A percentile compares a stretch with the other conserved stretches of the same genome.
phyloP scores from a whole-genome alignment of 2,329 filamentous ascomycete genomes.

The Paraconiothyrium sp. region DNA sequence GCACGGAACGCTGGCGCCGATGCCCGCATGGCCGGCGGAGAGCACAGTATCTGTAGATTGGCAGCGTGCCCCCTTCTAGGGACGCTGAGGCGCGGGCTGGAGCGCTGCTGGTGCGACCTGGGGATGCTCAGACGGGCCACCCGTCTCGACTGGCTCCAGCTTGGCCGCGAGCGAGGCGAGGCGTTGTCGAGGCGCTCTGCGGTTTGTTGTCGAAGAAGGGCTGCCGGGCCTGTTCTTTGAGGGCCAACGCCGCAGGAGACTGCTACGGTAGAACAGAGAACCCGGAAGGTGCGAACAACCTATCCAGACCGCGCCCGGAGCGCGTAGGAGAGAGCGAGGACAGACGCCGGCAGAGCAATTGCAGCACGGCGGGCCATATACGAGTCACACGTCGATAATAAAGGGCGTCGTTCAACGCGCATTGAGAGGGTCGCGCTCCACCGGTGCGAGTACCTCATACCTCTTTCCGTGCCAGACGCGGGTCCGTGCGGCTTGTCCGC shows the following conservation, averaged over 20 bases:
- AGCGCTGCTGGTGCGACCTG: conserved; percentile 6
- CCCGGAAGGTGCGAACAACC: conserved; percentile 3
- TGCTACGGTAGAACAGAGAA: conserved; percentile 1
- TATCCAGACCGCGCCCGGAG: not conserved
- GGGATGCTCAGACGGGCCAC: not conserved
- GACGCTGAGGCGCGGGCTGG: not conserved
- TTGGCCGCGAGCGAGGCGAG: conserved; percentile 5
- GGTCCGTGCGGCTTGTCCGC: conserved; percentile 15
- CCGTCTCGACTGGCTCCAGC: not conserved
- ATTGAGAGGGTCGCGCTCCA: not conserved
- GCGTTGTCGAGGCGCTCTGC: conserved; percentile 7
- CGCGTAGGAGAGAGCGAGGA: not conserved
- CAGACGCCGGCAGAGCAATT: not conserved
- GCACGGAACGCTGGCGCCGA: not conserved
- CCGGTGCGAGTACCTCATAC: not conserved
- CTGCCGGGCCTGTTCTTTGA: not conserved
- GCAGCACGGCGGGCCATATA: not conserved
- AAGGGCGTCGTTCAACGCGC: not conserved
- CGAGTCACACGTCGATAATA: not conserved
- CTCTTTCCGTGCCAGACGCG: conserved; percentile 5
- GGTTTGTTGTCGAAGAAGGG: conserved; percentile 3
- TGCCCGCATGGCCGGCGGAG: not conserved
- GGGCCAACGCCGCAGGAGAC: not conserved
- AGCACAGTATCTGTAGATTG: not conserved
- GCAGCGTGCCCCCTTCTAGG: too few species aligned